These are phyloP conservation scores for Didymella lethalis DNA, from an alignment of 2,329 filamentous ascomycete genomes.

Conservation along the genomic window DNA sequence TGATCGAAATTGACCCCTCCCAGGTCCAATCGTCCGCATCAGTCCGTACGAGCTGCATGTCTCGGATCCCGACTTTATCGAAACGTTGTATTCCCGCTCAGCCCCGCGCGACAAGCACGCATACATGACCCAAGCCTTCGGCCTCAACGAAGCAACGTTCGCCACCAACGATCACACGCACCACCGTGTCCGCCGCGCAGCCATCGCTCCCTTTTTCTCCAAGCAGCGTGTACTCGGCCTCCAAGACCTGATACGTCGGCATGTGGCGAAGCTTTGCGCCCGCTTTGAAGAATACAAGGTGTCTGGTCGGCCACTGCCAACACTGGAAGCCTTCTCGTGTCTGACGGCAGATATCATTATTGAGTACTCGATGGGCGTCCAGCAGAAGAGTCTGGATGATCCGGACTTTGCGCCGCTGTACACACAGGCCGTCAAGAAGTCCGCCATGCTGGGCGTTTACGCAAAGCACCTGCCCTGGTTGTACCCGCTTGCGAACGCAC, in stretches of 20 bases:
- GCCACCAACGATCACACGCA: neutral
- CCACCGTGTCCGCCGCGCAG: conserved; percentile 11
- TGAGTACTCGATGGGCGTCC: neutral
- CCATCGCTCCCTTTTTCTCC: conserved; percentile 14
- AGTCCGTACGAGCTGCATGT: conserved; percentile 40
- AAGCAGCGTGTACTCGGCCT: conserved; percentile 8
- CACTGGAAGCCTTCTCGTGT: neutral
- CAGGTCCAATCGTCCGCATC: conserved; percentile 43
- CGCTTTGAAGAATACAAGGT: neutral
- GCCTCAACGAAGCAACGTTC: neutral
- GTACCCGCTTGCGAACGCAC: neutral
- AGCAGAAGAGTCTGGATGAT: neutral
- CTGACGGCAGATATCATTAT: neutral
- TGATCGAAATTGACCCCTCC: neutral
- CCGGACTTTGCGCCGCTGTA: neutral
- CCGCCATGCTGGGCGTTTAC: neutral
- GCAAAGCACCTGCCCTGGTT: neutral
- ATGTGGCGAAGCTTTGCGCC: neutral
- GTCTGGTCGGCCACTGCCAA: neutral
- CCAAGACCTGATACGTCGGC: neutral
- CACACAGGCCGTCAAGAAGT: neutral
- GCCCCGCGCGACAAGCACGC: conserved; percentile 8
- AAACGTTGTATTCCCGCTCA: conserved; percentile 33
- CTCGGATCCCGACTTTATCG: conserved; percentile 33
- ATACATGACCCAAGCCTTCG: conserved; percentile 2